Evolutionary conservation across 208 protist species (phyloP), one percentile per base, ranked within the genome.

Genomic region (Leishmania major): DNA sequence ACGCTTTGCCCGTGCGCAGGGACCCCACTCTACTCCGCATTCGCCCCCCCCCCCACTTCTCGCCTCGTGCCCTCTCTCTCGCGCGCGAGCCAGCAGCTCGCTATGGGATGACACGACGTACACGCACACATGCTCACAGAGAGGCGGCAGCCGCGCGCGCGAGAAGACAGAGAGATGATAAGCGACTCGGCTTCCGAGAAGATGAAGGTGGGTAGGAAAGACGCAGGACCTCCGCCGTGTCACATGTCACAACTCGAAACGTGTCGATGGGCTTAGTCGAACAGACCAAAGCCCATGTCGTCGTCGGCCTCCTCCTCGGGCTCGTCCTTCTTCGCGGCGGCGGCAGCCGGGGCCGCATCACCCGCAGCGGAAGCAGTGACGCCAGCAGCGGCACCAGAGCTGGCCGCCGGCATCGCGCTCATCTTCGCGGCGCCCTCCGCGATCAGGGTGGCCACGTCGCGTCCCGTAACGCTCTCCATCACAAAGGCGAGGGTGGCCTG

Each of bases 281-380:
- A 73, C 57, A 97, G 91, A 89, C 94, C 95, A 77, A 98, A 96
- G 86, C 93, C 93, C 90, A 96, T 97, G 75, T 96, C 93, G 86
- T 96, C 93, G 84, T 97, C 94, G 67, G 92, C 94, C 89, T 97
- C 93, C 89, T 97, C 93, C 84, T 94, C 93, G 31, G 70, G 47
- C 88, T 93, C 80, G 81, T 93, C 89, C 86, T 95, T 87, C 86
- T 90, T 89, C 57, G 81, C 80, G 49, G 81, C 88, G 31, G 89
- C 88, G 19, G 89, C 84, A 43, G 86, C 82, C 22, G 85, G 77
- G 49, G 87, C 88, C 45, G 89, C 90, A 43, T 82, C 81, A 37
- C 80, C 86, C 31, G 80, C 79, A 71, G 70, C 87, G 59, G 64
- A 85, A 28, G 87, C 87, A 60, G 82, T 83, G 35, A 15, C 75